Evolutionary conservation across 176 grass and related monocot genomes (phyloP), one percentile per base, ranked within the genome.

Genomic region (Triticum monococcum): DNA sequence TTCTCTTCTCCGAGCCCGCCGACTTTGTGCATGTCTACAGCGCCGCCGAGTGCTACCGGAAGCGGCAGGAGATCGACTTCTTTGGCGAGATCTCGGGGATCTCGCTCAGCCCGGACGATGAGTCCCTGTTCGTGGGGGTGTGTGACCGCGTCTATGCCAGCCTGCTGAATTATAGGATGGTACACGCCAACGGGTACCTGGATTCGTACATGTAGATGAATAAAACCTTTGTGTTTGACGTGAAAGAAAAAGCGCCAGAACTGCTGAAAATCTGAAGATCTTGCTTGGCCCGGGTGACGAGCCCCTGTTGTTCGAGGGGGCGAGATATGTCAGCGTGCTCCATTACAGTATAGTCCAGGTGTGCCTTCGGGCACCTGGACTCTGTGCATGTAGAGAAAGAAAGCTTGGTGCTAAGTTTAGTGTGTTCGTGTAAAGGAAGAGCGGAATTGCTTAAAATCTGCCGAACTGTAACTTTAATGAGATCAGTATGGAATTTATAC

Each of bases 81-180:
- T 98, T 98, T 14, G 96, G 96, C 2, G 96, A 98, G 66, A 93
- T 98, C 31, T 98, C 92, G 0, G 96, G 96, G 69, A 85, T 95
- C 22, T 92, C 96, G 1, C 81, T 98, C 35, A 95, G 92, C 59
- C 91, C 91, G 0, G 96, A 98, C 1, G 88, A 91, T 0, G 90
- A 95, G 38, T 84, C 96, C n/a, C 72, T 98, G 28, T 98, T 92
- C 0, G 52, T 98, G 0, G 96, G 96, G 2, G 96, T 98, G 52
- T 92, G 86, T 32, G 96, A 98, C 54, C 86, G 96, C 4, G 84
- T 92, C 7, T 98, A 98, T 31, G 93, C 86, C 36, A 98, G 96
- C 78, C 33, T 98, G 62, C 67, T 98, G 68, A 84, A 95, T 16
- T 98, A 91, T 64, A 96, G 86, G 37, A 87, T 89, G 86, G 48